Evolutionary conservation across 192 early-diverging fungal genomes (phyloP), one percentile per base, ranked within the genome.

Genomic region (Backusella parvicylindrica): DNA sequence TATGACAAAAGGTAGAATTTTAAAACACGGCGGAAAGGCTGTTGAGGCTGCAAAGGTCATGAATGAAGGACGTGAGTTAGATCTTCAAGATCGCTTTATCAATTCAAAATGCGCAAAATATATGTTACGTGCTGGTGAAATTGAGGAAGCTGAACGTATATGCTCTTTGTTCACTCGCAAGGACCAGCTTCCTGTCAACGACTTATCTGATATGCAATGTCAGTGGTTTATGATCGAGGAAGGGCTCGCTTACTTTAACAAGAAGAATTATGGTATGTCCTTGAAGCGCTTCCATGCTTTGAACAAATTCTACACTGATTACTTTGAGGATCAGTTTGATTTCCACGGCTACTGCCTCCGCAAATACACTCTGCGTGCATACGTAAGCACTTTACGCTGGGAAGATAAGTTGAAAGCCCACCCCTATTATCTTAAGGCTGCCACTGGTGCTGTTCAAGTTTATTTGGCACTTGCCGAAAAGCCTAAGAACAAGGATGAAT

Each of bases 101-200:
- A 99, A 98, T 84, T 88, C 95, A 16, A 97, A 97, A 80, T 92
- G 92, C 72, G 89, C 92, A 15, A 98, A 98, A 80, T 99, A 99
- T 82, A 93, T 96, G 92, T 84, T 98, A 36, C 89, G 94, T 69
- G 88, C 91, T 64, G 87, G 92, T 77, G 82, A 94, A 36, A 79
- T 94, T n/a, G 89, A 84, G 5, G 92, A 95, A 75, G 98, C 98
- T 1, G 93, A 97, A 67, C 90, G 92, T 79, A 94, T 91, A 11
- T 89, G 95, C 33, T 84, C 91, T 8, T 73, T 96, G 70, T 98
- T 99, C 84, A 90, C 94, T 3, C 87, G 92, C 53, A 75, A 84
- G 36, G 90, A 92, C 43, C 82, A 82, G 21, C 71, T 87, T 33
- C 87, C 93, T 64, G 71, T 96, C 53, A 86, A 89, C 47, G 95